Percentiles rank a stretch among this genome's conserved stretches.
phyloP scores from a whole-genome alignment of 257 asterid genomes.

The Handroanthus guayacan region DNA sequence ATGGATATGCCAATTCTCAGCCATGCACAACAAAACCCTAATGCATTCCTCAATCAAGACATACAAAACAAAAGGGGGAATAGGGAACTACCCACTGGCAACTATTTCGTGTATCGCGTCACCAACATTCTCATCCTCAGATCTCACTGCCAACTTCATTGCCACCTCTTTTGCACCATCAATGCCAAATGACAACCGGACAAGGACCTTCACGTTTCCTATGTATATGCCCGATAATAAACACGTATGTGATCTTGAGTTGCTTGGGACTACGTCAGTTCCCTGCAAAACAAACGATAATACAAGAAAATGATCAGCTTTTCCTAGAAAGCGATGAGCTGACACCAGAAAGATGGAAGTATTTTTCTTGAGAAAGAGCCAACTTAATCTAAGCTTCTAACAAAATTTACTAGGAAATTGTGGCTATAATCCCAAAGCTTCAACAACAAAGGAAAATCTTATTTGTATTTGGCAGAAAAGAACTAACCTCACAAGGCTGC shows the following conservation, averaged over 20 bases:
- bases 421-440: neutral
- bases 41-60: constrained; percentile 20
- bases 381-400: neutral
- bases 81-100: constrained; percentile 62
- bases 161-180: constrained; percentile 78
- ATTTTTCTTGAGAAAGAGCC: neutral
- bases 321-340: neutral
- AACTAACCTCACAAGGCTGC: constrained; percentile 86
- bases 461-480: constrained; percentile 6
- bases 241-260: constrained; percentile 77
- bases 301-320: neutral
- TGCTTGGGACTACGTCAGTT: constrained; percentile 68
- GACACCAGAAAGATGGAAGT: neutral
- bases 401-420: constrained; percentile 9
- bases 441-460: constrained; percentile 10
- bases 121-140: constrained; percentile 70
- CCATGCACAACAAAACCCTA: constrained; percentile 33
- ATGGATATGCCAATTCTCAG: neutral
- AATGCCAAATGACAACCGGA: constrained; percentile 71
- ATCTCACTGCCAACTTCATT: constrained; percentile 80
- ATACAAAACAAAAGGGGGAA: neutral
- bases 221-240: constrained; percentile 75
- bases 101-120: constrained; percentile 84
- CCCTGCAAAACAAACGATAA: constrained; percentile 54
- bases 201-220: constrained; percentile 76